phyloP scores from a whole-genome alignment of 129 eudicot species.

The Apium graveolens region DNA sequence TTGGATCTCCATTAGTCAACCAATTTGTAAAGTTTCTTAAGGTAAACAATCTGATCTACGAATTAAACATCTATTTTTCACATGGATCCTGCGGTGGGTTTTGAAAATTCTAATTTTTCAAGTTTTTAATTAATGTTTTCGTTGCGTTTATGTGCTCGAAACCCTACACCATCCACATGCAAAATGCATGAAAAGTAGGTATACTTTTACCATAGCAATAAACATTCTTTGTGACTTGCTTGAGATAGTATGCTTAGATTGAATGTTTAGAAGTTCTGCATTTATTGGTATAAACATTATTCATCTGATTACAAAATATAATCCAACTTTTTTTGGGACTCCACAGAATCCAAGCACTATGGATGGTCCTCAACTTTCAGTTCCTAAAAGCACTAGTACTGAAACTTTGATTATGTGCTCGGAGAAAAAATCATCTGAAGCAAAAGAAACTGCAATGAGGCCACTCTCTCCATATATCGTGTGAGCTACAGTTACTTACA shows the following conservation, averaged over 20 bases:
- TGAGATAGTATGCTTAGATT: not conserved
- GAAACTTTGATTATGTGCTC: conserved; percentile 24
- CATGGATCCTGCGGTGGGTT: no score
- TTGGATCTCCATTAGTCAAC: no score
- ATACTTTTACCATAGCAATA: not conserved
- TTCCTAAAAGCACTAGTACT: conserved; percentile 19
- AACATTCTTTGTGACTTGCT: not conserved
- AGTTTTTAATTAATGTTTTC: no score
- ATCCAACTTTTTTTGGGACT: conserved; percentile 14
- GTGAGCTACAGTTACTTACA: conserved; percentile 33
- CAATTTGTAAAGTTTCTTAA: no score
- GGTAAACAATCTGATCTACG: no score
- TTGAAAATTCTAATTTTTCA: no score
- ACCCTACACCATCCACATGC: no score
- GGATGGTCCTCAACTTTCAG: conserved; percentile 31
- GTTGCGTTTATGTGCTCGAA: no score
- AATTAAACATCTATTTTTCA: no score
- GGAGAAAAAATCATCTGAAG: conserved; percentile 34
- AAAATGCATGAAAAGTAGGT: not conserved
- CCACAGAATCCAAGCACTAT: conserved; percentile 44
- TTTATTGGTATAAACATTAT: not conserved
- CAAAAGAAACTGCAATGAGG: conserved; percentile 28
- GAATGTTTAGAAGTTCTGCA: not conserved
- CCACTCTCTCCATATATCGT: conserved; percentile 63
- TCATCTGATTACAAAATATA: conserved; percentile 8